phyloP scores from a whole-genome alignment of 2,329 filamentous ascomycete species.

The Kalaharituber pfeilii region DNA sequence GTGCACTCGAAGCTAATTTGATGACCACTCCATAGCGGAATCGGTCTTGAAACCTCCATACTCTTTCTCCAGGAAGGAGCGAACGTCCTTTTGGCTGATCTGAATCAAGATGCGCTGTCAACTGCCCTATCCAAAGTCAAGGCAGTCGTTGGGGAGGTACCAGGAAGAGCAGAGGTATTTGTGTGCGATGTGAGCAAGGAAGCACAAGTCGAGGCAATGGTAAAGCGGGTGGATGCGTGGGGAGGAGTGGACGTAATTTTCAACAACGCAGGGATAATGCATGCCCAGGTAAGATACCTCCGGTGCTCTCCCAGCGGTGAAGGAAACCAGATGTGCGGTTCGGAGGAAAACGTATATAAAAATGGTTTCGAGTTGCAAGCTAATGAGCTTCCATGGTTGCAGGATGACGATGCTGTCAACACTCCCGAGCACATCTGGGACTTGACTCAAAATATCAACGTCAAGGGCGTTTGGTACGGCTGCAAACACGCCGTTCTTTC shows the following conservation, averaged over 20 bases:
- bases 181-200: conserved; percentile 75
- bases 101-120: conserved; percentile 59
- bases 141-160: conserved; percentile 27
- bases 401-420: conserved; percentile 58
- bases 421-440: conserved; percentile 90
- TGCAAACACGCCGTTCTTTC: conserved; percentile 79
- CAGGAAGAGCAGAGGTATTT: conserved; percentile 1
- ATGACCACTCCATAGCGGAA: conserved; percentile 47
- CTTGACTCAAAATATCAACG: conserved; percentile 81
- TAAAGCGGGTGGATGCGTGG: conserved; percentile 62
- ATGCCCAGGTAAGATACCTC: conserved; percentile 40
- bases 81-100: conserved; percentile 68
- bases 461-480: conserved; percentile 96
- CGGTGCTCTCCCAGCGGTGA: conserved; percentile 14
- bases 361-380: too few relatives aligned
- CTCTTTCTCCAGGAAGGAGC: conserved; percentile 82
- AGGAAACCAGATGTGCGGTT: too few relatives aligned
- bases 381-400: neutral
- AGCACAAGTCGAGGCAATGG: conserved; percentile 52
- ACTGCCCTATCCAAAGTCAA: conserved; percentile 60
- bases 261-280: conserved; percentile 98
- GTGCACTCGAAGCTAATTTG: neutral
- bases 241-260: conserved; percentile 83
- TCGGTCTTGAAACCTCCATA: conserved; percentile 80
- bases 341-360: too few relatives aligned